Evolutionary conservation across 805 yeast genomes (phyloP), one percentile per base, ranked within the genome.

Genomic region (Ogataea allantospora): DNA sequence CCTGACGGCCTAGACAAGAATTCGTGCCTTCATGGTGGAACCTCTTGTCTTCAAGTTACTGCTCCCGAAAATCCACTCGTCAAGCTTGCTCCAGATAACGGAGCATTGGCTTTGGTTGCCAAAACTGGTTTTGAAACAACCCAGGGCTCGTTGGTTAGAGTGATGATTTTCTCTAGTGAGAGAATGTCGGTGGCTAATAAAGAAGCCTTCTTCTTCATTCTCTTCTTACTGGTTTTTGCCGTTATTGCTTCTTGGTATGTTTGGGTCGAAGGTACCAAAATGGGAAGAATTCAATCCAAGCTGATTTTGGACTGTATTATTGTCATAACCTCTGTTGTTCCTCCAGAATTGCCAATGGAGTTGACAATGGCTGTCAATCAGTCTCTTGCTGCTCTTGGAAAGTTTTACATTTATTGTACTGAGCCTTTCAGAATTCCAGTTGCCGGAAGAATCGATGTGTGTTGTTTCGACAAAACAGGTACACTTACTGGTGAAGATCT

Each of bases 311-410:
- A 93, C 66, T 93, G 99, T 80, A 84, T 93, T 48, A 77, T 93
- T 57, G 95, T 93, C 53, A 77, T 93, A 54, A 93, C 99, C 13
- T 89, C 98, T 34, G 99, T 93, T 47, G 99, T 93, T 27, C 99
- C 99, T 24, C 99, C 99, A 28, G 99, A 93, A 67, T 75, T 93
- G 51, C 99, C 99, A 42, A 93, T 93, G 98, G 99, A 93, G 70
- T 75, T 93, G 54, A 93, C 99, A 10, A 83, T 93, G 91, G 98
- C 99, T 43, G 99, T 93, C 27, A 93, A 93, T 65, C 75, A 85
- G 25, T 89, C 98, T 6, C 71, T 93, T 60, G 78, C 88, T 42
- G 88, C 97, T 3, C 73, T 93, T 48, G 80, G 84, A 53, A 93
- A 93, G 64, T 82, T 73, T 61, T 89, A 82, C 61, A 82, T 93